Evolutionary conservation across 2,329 filamentous ascomycete species (phyloP), one percentile per base, ranked within the genome.

Genomic region (Trichoderma hamatum): DNA sequence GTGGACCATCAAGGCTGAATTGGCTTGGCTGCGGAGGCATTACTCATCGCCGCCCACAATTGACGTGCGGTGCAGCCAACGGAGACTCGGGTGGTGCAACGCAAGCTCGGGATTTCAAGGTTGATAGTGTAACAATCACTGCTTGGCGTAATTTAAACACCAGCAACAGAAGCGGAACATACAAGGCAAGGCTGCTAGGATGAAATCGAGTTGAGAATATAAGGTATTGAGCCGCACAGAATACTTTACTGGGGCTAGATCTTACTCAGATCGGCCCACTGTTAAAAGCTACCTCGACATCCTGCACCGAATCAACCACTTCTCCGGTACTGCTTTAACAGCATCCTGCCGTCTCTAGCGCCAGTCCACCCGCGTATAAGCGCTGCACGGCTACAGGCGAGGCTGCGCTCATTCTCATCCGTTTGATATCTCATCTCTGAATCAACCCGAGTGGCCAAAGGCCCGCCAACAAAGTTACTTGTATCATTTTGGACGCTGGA

Each of bases 351-450:
- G 7, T 36, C 21, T n/a, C 26, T 66, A 59, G 63, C 54, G 54
- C 54, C 52, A 36, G 6, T 19, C 26, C 52, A 39, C 26, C 39
- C 26, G 26, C 52, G 46, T 43, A 69, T 63, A 60, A 58, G 52
- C 67, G 39, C 60, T 63, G 60, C 67, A 69, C 59, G 67, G 67
- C 67, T 64, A 21, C 67, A 21, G 52, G 52, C 67, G 39, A 69
- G 67, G 67, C 67, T 69, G 39, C 60, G 28, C 34, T 54, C 32
- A 64, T 56, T 64, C 49, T 59, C 52, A 61, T 39, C 58, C 46
- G 43, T 16, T 59, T 49, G 54, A 52, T 58, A 56, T 64, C 26
- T 56, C n/a, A 32, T 39, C 16, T 39, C 39, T 30, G 46, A 52
- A 59, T 43, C 67, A 51, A 6, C 59, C 54, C 26, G 30, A 63